Evolutionary conservation across 352 stramenopile species (phyloP).

Genomic region (Blastocystis sp.): DNA sequence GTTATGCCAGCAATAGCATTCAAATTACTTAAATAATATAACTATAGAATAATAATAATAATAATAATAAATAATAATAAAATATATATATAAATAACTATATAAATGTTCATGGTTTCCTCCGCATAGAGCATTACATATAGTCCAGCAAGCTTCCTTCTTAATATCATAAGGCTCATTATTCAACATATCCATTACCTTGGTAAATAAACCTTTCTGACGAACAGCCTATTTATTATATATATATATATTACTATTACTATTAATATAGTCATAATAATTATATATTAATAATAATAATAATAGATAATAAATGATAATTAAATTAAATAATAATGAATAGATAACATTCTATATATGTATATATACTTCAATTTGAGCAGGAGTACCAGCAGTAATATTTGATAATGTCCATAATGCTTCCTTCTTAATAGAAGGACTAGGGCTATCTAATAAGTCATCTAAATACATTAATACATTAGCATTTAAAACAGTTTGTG

Average conservation of each 20-base stretch:
- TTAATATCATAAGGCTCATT: slow-evolving; percentile 90
- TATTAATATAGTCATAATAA: no score
- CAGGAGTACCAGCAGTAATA: slow-evolving; percentile 90
- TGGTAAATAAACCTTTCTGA: slow-evolving; percentile 82
- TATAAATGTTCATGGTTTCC: slow-evolving; percentile 61
- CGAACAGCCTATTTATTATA: slow-evolving; percentile 60
- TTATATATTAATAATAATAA: no score
- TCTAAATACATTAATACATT: slow-evolving; percentile 82
- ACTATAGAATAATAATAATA: no score
- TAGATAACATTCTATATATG: neutral
- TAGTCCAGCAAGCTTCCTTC: slow-evolving; percentile 92
- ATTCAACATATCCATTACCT: slow-evolving; percentile 80
- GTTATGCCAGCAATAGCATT: no score
- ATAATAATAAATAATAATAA: no score
- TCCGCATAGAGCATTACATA: slow-evolving; percentile 85
- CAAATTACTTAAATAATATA: no score
- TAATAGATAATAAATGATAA: no score
- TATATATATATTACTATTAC: no score
- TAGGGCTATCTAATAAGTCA: slow-evolving; percentile 68
- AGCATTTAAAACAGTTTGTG: slow-evolving; percentile 92
- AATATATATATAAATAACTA: no score
- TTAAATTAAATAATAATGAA: no score
- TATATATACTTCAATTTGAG: slow-evolving; percentile 74
- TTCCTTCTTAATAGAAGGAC: slow-evolving; percentile 96
- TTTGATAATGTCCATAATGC: slow-evolving; percentile 98